phyloP scores from a whole-genome alignment of 768 basidiomycete genomes.

The Calocybe cyanea region DNA sequence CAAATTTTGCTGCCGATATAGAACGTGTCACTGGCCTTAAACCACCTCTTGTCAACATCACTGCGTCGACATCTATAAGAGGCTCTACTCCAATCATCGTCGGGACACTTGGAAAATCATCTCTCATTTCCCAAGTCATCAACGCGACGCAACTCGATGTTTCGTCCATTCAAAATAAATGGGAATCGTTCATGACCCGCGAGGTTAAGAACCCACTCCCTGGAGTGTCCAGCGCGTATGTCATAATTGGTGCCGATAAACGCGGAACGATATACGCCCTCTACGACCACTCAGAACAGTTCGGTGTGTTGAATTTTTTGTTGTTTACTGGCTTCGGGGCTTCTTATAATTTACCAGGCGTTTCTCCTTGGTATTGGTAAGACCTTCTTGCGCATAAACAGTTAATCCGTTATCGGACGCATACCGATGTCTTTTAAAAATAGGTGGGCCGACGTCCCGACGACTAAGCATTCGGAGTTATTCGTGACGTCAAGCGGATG shows the following conservation, averaged over 20 bases:
- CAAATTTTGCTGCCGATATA: conserved; percentile 61
- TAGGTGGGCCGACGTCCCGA: conserved; percentile 81
- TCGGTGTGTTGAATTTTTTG: conserved; percentile 35
- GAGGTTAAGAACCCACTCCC: conserved; percentile 54
- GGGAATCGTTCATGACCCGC: conserved; percentile 59
- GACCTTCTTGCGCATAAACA: conserved; percentile 16
- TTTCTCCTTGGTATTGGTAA: conserved; percentile 68
- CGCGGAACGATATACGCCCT: conserved; percentile 64
- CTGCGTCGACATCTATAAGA: conserved; percentile 28
- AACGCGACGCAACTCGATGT: conserved; percentile 52
- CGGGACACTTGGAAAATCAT: conserved; percentile 58
- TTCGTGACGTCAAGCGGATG: conserved; percentile 43
- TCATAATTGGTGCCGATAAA: conserved; percentile 68
- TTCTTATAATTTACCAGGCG: conserved; percentile 33
- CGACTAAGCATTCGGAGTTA: conserved; percentile 43
- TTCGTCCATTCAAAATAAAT: conserved; percentile 54
- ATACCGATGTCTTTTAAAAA: not conserved
- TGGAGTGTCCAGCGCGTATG: conserved; percentile 57
- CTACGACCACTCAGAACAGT: conserved; percentile 68
- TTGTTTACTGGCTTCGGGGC: not conserved
- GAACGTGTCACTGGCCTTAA: conserved; percentile 52
- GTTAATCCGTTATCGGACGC: not conserved
- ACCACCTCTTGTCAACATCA: conserved; percentile 49
- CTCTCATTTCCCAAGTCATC: conserved; percentile 48
- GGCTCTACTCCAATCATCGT: conserved; percentile 49